Evolutionary conservation across 192 early-diverging fungal genomes (phyloP), one percentile per base, ranked within the genome.

Genomic region (Neocallimastix lanati): DNA sequence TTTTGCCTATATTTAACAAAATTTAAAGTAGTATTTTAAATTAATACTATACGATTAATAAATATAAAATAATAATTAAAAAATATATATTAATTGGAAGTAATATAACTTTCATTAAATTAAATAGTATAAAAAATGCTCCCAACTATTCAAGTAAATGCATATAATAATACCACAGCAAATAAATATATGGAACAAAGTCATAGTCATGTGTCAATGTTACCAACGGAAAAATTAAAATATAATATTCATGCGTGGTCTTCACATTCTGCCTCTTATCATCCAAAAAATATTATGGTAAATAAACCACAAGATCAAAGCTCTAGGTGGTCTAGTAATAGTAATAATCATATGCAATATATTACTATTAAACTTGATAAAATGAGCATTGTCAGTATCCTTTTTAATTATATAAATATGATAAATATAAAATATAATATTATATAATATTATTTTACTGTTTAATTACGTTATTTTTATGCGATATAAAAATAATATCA

Each of bases 261-360:
- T 3, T 94, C 92, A 29, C 92, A 96, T 78, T 92, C 93, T 2
- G 92, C 95, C 2, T 87, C 85, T 77, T 98, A 94, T 84, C 88
- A 94, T 78, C 96, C 96, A 38, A 88, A 88, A 79, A 90, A 96
- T 85, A 95, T 98, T 81, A 84, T 88, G 77, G 87, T 87, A 28
- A 91, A 95, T 85, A 92, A 90, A 30, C 96, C 96, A 29, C 87
- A 88, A 77, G 96, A 98, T 81, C 94, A 97, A 85, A 83, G 88
- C 4, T 97, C 96, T 30, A 88, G 97, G 30, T 99, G 97, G 97
- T 93, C 95, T 33, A 91, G 90, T 37, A 91, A 88, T 27, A 86
- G 86, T 35, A 94, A 96, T 85, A 92, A 97, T 85, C 96, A 98
- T 80, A 84, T 90, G 83, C 97, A 99, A 88, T 96, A 87, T 84